Percentiles rank a stretch among this genome's conserved stretches.
phyloP scores from a whole-genome alignment of 2,329 filamentous ascomycete species.

The Sporothrix mexicana region DNA sequence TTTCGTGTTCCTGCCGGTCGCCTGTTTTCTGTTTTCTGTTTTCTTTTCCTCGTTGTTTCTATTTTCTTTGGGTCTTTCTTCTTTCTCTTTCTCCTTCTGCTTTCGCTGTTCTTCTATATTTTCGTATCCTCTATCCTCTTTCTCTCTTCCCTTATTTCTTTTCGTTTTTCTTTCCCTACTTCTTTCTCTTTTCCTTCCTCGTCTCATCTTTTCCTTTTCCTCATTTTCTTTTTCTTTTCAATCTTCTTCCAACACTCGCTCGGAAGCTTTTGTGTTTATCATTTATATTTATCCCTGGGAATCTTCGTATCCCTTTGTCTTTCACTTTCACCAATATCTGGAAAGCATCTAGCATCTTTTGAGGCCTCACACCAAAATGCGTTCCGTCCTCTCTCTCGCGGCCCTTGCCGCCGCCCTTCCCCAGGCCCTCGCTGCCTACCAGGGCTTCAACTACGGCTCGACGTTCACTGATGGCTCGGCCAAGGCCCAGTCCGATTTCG shows the following conservation, averaged over 20 bases:
- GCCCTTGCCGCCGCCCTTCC: slow-evolving; percentile 37
- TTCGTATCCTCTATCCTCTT: not conserved
- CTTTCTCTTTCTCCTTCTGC: slow-evolving; percentile 12
- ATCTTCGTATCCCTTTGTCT: slow-evolving; percentile 27
- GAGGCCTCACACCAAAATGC: slow-evolving; percentile 32
- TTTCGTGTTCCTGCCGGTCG: slow-evolving; percentile 1
- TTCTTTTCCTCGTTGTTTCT: slow-evolving; percentile 1
- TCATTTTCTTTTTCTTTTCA: slow-evolving; percentile 28
- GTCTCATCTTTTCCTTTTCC: not conserved
- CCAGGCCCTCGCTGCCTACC: slow-evolving; percentile 45
- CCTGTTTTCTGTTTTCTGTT: slow-evolving; percentile 15
- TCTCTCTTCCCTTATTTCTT: slow-evolving; percentile 23
- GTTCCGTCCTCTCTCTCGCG: slow-evolving; percentile 32
- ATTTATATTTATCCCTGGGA: slow-evolving; percentile 16
- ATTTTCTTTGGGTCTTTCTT: slow-evolving; percentile 10
- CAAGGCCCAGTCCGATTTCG: slow-evolving; percentile 69
- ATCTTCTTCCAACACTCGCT: slow-evolving; percentile 30
- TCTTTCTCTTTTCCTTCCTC: slow-evolving; percentile 10
- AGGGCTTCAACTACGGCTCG: slow-evolving; percentile 76
- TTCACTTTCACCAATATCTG: not conserved
- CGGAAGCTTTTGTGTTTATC: slow-evolving; percentile 15
- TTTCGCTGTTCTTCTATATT: slow-evolving; percentile 4
- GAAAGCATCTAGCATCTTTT: not conserved
- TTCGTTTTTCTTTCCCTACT: slow-evolving; percentile 4
- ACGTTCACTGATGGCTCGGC: slow-evolving; percentile 64